These are phyloP conservation scores for Eucalyptus victrix DNA, from an alignment of 345 rosid genomes.

Conservation along the genomic window DNA sequence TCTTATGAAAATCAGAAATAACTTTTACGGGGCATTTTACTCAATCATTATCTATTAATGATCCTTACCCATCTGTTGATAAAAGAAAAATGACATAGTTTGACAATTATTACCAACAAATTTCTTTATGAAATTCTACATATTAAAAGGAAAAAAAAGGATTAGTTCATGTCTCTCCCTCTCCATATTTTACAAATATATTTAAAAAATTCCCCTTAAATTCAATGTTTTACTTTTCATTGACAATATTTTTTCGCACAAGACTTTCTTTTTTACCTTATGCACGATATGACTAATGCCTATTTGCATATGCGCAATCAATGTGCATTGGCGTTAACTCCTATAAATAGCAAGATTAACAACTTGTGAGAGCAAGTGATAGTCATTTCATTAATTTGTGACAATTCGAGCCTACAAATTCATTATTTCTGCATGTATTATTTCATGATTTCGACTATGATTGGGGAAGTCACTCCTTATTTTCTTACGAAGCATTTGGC, in stretches of 20 bases:
- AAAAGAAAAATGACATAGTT: not conserved
- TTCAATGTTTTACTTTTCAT: not conserved
- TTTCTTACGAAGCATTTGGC: not conserved
- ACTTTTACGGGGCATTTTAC: not conserved
- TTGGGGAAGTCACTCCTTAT: not conserved
- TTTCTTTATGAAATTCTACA: not conserved
- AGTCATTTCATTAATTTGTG: not conserved
- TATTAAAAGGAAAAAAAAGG: not conserved
- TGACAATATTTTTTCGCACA: not conserved
- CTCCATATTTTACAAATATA: not conserved
- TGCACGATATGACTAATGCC: no score
- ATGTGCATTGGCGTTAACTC: not conserved
- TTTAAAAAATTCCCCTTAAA: not conserved
- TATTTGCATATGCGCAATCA: not conserved
- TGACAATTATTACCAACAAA: not conserved
- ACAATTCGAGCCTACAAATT: not conserved
- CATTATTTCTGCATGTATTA: not conserved
- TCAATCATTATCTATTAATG: not conserved
- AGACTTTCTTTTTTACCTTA: not conserved
- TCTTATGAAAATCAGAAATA: not conserved
- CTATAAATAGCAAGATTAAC: not conserved
- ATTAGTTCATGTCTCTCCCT: not conserved
- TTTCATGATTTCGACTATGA: not conserved
- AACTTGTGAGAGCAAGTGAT: not conserved
- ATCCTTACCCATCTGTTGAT: not conserved